phyloP scores from a whole-genome alignment of 371 early-diverging fungal genomes.

The Chytridium lagenaria region DNA sequence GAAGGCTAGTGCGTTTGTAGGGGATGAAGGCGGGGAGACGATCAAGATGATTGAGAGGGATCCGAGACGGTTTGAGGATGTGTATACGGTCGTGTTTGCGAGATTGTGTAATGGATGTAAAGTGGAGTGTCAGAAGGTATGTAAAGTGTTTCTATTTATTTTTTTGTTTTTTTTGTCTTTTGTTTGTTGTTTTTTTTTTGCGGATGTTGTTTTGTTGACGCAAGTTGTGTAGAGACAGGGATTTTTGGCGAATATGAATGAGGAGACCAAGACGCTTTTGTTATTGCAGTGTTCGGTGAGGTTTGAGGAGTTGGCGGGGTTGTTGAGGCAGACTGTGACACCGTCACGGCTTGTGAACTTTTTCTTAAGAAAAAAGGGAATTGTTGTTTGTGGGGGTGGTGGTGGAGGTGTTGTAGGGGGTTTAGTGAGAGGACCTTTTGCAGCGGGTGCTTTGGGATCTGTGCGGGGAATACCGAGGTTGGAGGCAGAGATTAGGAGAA shows the following conservation, averaged over 20 bases:
- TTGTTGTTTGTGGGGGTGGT: too few species aligned
- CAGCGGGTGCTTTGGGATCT: too few species aligned
- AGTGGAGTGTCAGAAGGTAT: background rate
- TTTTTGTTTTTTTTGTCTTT: background rate
- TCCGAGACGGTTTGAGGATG: constrained; percentile 9
- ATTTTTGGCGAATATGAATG: background rate
- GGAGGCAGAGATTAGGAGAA: background rate
- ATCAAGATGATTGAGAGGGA: background rate
- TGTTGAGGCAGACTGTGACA: background rate
- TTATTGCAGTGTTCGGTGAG: background rate
- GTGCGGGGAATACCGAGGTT: too few species aligned
- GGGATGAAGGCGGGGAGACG: constrained; percentile 3
- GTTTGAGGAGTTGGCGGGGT: background rate
- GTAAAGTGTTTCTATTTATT: background rate
- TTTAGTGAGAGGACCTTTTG: too few species aligned
- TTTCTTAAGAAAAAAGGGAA: background rate
- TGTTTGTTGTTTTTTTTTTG: too few species aligned
- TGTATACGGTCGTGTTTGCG: constrained; percentile 11
- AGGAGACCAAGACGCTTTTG: background rate
- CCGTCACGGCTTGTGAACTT: constrained; percentile 2
- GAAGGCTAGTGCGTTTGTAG: background rate
- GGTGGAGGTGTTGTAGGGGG: too few species aligned
- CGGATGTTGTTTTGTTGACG: too few species aligned
- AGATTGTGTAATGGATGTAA: constrained; percentile 3
- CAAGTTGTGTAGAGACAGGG: too few species aligned